These are phyloP conservation scores for Rhododendron griersonianum DNA, from an alignment of 148 eudicot species.

Conservation along the genomic window DNA sequence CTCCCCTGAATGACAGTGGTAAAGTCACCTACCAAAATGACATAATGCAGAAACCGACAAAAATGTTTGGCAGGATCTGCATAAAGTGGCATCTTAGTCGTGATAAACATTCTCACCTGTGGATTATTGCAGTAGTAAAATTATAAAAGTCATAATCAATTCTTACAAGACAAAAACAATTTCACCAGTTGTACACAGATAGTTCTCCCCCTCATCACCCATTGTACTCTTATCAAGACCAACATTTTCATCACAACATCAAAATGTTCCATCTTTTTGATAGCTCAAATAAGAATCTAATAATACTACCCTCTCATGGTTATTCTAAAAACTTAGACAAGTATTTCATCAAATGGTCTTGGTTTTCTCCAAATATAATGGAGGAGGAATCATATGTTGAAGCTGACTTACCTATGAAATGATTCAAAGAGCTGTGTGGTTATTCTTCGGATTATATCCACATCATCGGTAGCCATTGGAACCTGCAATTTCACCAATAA, in stretches of 20 bases:
- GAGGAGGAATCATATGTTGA: neutral
- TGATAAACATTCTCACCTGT: neutral
- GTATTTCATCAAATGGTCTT: neutral
- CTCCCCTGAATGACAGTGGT: neutral
- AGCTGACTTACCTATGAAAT: conserved; percentile 57
- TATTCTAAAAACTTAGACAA: neutral
- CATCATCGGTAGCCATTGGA: conserved; percentile 85
- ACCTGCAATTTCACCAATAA: conserved; percentile 35
- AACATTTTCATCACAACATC: neutral
- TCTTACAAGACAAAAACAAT: neutral
- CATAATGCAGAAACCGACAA: neutral
- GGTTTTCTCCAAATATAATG: neutral
- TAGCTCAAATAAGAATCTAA: neutral
- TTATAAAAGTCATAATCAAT: neutral
- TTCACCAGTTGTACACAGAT: neutral
- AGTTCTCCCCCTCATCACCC: neutral
- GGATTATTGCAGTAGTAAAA: neutral
- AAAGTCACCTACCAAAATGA: neutral
- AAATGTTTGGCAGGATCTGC: neutral
- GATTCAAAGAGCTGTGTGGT: conserved; percentile 60
- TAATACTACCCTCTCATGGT: neutral
- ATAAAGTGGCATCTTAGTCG: neutral
- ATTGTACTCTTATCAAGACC: neutral
- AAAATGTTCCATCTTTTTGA: neutral
- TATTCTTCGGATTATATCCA: conserved; percentile 70